A percentile compares a stretch with the other conserved stretches of the same genome.
These are phyloP conservation scores for Verticillium nonalfalfae DNA, from an alignment of 2,329 filamentous ascomycete species.

Conservation along the genomic window DNA sequence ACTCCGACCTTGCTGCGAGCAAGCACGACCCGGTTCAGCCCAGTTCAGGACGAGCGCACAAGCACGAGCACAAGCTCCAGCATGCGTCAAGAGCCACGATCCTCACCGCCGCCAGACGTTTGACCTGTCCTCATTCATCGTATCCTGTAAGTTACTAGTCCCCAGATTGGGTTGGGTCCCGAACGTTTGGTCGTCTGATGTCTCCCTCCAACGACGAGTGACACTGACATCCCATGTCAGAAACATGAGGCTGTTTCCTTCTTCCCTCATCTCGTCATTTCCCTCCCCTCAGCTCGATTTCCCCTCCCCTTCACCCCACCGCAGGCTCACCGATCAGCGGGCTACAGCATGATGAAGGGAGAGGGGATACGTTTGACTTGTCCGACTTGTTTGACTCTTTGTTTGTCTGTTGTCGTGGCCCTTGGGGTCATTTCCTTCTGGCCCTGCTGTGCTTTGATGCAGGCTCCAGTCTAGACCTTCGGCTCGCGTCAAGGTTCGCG, in stretches of 20 bases:
- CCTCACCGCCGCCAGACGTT: too few species aligned
- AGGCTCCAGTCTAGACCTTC: neutral
- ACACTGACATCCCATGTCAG: conserved; percentile 13
- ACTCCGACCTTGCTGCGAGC: neutral
- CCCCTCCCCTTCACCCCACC: neutral
- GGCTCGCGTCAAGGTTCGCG: neutral
- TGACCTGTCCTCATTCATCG: neutral
- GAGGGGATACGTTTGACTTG: too few species aligned
- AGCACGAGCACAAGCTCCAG: too few species aligned
- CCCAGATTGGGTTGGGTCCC: conserved; percentile 2
- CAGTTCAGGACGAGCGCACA: conserved; percentile 5
- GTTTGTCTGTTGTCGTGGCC: neutral
- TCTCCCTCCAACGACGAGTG: conserved; percentile 6
- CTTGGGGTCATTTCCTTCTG: neutral
- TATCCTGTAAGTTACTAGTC: neutral
- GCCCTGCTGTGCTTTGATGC: neutral
- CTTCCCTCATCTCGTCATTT: conserved; percentile 3
- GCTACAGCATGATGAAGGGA: neutral
- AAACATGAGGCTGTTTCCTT: conserved; percentile 26
- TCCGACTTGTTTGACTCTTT: too few species aligned
- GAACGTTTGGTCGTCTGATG: conserved; percentile 23
- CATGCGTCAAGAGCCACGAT: too few species aligned
- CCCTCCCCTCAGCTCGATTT: neutral
- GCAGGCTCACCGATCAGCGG: neutral
- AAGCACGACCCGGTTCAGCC: conserved; percentile 2